Percentiles rank a stretch among this genome's conserved stretches.
phyloP scores from a whole-genome alignment of 2,329 filamentous ascomycete species.

The Dactylellina haptotyla region DNA sequence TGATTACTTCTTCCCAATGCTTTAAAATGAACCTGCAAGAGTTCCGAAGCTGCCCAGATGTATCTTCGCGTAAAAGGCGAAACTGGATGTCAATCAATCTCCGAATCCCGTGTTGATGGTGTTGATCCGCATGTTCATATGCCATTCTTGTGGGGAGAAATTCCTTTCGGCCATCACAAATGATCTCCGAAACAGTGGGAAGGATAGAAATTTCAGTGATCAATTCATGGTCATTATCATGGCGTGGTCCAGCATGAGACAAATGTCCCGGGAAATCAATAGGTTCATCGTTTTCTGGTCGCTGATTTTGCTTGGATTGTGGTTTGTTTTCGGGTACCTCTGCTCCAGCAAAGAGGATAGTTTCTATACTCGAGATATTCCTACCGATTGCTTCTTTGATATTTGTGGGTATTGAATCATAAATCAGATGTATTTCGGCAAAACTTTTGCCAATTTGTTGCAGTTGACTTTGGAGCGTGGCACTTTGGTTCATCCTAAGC shows the following conservation, averaged over 20 bases:
- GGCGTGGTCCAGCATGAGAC: slow-evolving; percentile 56
- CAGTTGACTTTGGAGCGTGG: slow-evolving; percentile 20
- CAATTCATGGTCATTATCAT: slow-evolving; percentile 58
- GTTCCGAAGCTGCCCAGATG: slow-evolving; percentile 58
- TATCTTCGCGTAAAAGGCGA: slow-evolving; percentile 59
- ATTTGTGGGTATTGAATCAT: neutral
- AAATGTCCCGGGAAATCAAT: slow-evolving; percentile 58
- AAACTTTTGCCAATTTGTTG: slow-evolving; percentile 19
- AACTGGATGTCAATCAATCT: slow-evolving; percentile 59
- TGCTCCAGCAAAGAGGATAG: slow-evolving; percentile 26
- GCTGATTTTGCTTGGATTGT: neutral
- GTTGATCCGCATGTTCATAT: slow-evolving; percentile 56
- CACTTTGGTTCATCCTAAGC: slow-evolving; percentile 38
- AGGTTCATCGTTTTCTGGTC: slow-evolving; percentile 8
- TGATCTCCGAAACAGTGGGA: slow-evolving; percentile 60
- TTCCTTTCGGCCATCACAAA: slow-evolving; percentile 30
- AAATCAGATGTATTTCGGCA: neutral
- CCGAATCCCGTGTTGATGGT: slow-evolving; percentile 57
- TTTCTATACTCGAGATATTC: slow-evolving; percentile 22
- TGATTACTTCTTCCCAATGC: slow-evolving; percentile 21
- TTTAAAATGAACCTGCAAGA: slow-evolving; percentile 45
- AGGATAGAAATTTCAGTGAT: slow-evolving; percentile 60
- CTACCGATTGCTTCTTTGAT: neutral
- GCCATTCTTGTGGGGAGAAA: slow-evolving; percentile 55
- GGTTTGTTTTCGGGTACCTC: slow-evolving; percentile 17